A percentile compares a stretch with the other conserved stretches of the same genome.
phyloP scores from a whole-genome alignment of 306 rosid species.

The Quercus variabilis region DNA sequence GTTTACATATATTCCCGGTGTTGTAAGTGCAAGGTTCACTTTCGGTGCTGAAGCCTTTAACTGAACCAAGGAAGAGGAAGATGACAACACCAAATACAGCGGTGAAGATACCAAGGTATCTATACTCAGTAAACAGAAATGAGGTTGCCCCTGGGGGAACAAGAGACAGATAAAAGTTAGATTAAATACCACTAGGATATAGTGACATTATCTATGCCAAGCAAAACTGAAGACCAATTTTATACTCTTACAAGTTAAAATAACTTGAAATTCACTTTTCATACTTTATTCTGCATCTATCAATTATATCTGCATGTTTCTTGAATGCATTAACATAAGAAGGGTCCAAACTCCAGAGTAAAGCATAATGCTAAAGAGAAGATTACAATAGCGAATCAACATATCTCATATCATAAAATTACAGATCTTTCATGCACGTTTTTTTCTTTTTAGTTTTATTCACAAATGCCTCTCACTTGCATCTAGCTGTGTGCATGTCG shows the following conservation, averaged over 20 bases:
- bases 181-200: not conserved
- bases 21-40: constrained; percentile 69
- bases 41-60: constrained; percentile 63
- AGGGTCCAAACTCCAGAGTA: constrained; percentile 12
- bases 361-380: not conserved
- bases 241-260: not conserved
- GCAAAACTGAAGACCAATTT: not conserved
- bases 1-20: constrained; percentile 57
- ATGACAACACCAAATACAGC: constrained; percentile 50
- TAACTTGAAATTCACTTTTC: not conserved
- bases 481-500: not conserved
- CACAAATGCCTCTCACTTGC: not conserved
- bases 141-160: constrained; percentile 61
- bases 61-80: constrained; percentile 66
- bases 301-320: not conserved
- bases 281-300: not conserved
- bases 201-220: not conserved
- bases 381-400: not conserved
- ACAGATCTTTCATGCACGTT: not conserved
- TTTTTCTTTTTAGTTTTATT: not conserved
- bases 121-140: constrained; percentile 58
- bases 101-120: constrained; percentile 52
- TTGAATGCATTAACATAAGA: constrained; percentile 1
- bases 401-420: not conserved
- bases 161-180: constrained; percentile 6